phyloP scores from a whole-genome alignment of 805 yeast genomes.

The Kregervanrija delftensis region DNA sequence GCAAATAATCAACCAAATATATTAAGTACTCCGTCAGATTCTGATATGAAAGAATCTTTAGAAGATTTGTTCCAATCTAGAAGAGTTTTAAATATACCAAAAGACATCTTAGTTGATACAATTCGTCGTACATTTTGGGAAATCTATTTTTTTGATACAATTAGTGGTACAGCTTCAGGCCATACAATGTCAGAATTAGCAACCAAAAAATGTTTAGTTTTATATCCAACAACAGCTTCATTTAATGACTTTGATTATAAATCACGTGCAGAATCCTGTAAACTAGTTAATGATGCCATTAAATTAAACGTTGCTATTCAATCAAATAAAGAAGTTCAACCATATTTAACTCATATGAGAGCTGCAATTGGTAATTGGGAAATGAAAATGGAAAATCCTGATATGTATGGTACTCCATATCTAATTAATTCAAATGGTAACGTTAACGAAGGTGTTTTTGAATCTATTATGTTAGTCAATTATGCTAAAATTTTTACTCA shows the following conservation, averaged over 20 bases:
- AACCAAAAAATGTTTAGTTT: slow-evolving; percentile 27
- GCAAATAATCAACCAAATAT: slow-evolving; percentile 1
- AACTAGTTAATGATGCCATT: slow-evolving; percentile 43
- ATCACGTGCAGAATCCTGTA: slow-evolving; percentile 38
- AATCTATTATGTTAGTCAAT: slow-evolving; percentile 39
- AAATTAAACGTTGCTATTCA: slow-evolving; percentile 40
- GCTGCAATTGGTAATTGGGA: slow-evolving; percentile 48
- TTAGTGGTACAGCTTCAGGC: slow-evolving; percentile 51
- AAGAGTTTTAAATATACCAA: slow-evolving; percentile 17
- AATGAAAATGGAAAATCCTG: slow-evolving; percentile 38
- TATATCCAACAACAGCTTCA: slow-evolving; percentile 34
- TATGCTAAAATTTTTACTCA: slow-evolving; percentile 51
- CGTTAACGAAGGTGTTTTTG: slow-evolving; percentile 50
- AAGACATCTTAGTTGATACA: slow-evolving; percentile 22
- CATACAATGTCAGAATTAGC: slow-evolving; percentile 35
- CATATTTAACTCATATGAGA: slow-evolving; percentile 32
- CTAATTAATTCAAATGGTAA: slow-evolving; percentile 35
- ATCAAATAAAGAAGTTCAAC: slow-evolving; percentile 31
- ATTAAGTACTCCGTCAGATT: slow-evolving; percentile 15
- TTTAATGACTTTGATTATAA: slow-evolving; percentile 37
- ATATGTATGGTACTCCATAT: slow-evolving; percentile 34
- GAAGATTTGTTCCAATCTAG: slow-evolving; percentile 10
- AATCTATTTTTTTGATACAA: slow-evolving; percentile 42
- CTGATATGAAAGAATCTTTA: slow-evolving; percentile 12
- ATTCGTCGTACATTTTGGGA: slow-evolving; percentile 48